Evolutionary conservation across 306 rosid genomes (phyloP), one percentile per base, ranked within the genome.

Genomic region (Prunus padus): DNA sequence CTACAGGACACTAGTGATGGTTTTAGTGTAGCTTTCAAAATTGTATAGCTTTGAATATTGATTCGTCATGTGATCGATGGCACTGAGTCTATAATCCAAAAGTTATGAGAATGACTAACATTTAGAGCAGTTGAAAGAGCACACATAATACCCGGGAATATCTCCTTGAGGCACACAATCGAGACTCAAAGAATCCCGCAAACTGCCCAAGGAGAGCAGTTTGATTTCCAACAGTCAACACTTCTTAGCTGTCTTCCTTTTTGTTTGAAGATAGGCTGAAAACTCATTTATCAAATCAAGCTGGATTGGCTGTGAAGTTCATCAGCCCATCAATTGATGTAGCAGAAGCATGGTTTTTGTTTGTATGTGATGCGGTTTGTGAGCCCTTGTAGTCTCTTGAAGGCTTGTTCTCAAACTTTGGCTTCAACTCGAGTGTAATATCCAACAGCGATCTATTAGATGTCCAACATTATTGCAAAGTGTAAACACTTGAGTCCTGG

Each of bases 401-500:
- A 51, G 56, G 10, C 30, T 60, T 25, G 8, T 60, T 60, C 3
- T 25, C 31, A 16, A 61, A 28, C 37, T 11, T 61, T 13, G 66
- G 66, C 66, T 61, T 28, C 66, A 61, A 61, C 19, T 61, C 66
- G 22, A 44, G 66, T 61, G 66, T 3, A 61, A 16, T 13, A 61
- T 61, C 42, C 44, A 61, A 1, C 22, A 28, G 28, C n/a, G 9
- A 15, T 28, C 42, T 26, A 25, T 61, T 61, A 13, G 4, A 15
- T 61, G 22, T 16, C 66, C 66, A 15, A 61, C 19, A 6, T 16
- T 18, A 28, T 25, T 16, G 3, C 44, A 61, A n/a, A n/a, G 11
- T 61, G 37, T 25, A 31, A 12, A 15, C 42, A 61, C 66, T 61
- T 61, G 2, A 61, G 20, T 15, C 11, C 61, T 50, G 20, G 20